Base-by-base conservation (phyloP, 768 basidiomycete genomes). In the Boletus tylopilopsis region DNA sequence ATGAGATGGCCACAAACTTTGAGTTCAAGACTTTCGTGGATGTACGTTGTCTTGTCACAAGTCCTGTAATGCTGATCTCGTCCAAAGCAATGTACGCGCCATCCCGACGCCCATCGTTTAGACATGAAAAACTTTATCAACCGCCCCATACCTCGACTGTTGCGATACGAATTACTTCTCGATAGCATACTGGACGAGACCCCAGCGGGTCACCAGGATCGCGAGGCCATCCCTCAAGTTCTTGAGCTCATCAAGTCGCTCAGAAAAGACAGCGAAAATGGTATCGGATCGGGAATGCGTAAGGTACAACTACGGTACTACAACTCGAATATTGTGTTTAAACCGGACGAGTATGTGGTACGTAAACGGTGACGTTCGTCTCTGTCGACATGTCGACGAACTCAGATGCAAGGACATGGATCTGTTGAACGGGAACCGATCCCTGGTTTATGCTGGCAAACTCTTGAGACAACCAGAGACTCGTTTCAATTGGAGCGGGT, bases 41-140 rank as follows among this genome's bases (percentile, higher is more conserved):
- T 51, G 91, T 90, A 58, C 44, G 80, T 19, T 16, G n/a, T 43
- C 16, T 42, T 16, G 7, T 23, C 23, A 1, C 11, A 6, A 18
- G 9, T 23, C 9, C n/a, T 18, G 36, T 6, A 5, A 30, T n/a
- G 7, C 37, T 61, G 30, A 63, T 25, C 16, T 33, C 25, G 2
- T 34, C 12, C 38, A 1, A 24, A 78, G 76, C 68, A 73, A 69
- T 78, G 73, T 44, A 68, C 70, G 11, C 81, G 85, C 27, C 84
- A 90, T 57, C 80, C 85, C 0, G 86, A 87, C 50, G 81, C 92
- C 1, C 84, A 88, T 60, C 82, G 86, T 42, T 75, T 91, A 18
- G 93, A 94, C 63, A 87, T 99, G 81, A 93, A 94, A 64, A 86
- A 78, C 58, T 99, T 97, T 70, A 87, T 94, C 62, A 85, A 90